Evolutionary conservation across 2,329 filamentous ascomycete genomes (phyloP).

Genomic region (Botrytis hyacinthi): DNA sequence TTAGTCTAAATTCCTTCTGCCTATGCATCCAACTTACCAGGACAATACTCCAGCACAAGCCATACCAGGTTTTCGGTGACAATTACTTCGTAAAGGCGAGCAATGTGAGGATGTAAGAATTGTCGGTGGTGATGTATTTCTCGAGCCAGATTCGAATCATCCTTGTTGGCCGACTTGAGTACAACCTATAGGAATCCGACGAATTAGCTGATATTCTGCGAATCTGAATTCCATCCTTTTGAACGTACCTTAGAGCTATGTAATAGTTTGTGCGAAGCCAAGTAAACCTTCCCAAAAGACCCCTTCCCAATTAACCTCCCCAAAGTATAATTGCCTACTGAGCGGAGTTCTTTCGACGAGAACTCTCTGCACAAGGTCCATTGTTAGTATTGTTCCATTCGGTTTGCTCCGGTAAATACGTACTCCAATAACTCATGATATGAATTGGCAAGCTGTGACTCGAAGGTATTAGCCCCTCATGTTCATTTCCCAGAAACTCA

Average conservation of each 20-base stretch:
- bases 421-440: slow-evolving; percentile 96
- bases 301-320: slow-evolving; percentile 94
- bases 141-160: slow-evolving; percentile 90
- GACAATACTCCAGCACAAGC: slow-evolving; percentile 95
- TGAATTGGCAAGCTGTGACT: slow-evolving; percentile 85
- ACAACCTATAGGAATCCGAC: slow-evolving; percentile 65
- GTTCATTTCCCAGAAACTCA: slow-evolving; percentile 31
- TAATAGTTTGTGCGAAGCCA: slow-evolving; percentile 93
- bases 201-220: slow-evolving; percentile 20
- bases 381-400: slow-evolving; percentile 28
- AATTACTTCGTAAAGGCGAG: slow-evolving; percentile 94
- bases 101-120: slow-evolving; percentile 96
- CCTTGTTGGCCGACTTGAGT: slow-evolving; percentile 95
- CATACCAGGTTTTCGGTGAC: slow-evolving; percentile 94
- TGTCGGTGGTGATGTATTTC: slow-evolving; percentile 99
- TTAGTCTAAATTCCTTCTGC: slow-evolving; percentile 33
- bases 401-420: slow-evolving; percentile 40
- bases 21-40: slow-evolving; percentile 55
- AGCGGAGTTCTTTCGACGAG: slow-evolving; percentile 82
- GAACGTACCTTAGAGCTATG: slow-evolving; percentile 86
- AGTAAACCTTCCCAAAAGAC: slow-evolving; percentile 97
- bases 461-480: slow-evolving; percentile 22
- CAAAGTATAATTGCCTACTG: slow-evolving; percentile 91
- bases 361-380: slow-evolving; percentile 68
- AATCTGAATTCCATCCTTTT: slow-evolving; percentile 18